A percentile compares a stretch with the other conserved stretches of the same genome.
These are phyloP conservation scores for Candida sp. DNA, from an alignment of 1,139 yeast genomes.

Conservation along the genomic window DNA sequence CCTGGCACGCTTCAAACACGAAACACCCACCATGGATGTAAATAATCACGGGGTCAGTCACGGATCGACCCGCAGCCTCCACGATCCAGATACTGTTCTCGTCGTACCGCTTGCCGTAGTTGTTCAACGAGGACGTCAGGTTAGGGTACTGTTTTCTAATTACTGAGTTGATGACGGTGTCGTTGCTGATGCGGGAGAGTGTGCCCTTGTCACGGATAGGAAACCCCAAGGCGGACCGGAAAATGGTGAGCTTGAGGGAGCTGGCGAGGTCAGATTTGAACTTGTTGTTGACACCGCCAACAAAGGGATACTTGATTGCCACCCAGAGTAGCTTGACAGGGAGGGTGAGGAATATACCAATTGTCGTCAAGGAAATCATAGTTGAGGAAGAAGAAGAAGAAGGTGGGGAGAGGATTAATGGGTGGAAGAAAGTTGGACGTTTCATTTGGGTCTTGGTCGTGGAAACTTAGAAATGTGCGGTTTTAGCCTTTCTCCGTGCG, in stretches of 20 bases:
- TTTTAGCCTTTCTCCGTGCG: no score
- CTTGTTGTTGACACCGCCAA: conserved; percentile 13
- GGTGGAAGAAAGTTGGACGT: no score
- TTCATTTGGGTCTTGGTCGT: no score
- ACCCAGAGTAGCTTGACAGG: conserved; percentile 11
- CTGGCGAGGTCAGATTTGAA: conserved; percentile 9
- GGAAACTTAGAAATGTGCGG: no score
- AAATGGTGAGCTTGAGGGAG: conserved; percentile 12
- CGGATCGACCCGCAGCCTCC: conserved; percentile 26
- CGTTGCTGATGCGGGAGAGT: conserved; percentile 3
- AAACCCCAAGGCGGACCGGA: conserved; percentile 10
- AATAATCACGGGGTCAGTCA: conserved; percentile 39
- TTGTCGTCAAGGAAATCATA: conserved; percentile 12
- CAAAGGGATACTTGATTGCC: conserved; percentile 14
- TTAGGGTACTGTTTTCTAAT: conserved; percentile 8
- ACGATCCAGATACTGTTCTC: conserved; percentile 42
- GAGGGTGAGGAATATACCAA: conserved; percentile 7
- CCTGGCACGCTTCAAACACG: conserved; percentile 34
- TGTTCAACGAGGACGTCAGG: conserved; percentile 20
- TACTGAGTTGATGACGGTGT: conserved; percentile 10
- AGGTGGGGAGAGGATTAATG: no score
- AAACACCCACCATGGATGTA: conserved; percentile 51
- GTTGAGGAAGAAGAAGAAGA: no score
- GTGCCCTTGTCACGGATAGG: conserved; percentile 13
- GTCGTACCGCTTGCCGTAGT: conserved; percentile 39